Base-by-base conservation (phyloP, 495 filamentous ascomycete species). In the Staphylotrichum longicolle region DNA sequence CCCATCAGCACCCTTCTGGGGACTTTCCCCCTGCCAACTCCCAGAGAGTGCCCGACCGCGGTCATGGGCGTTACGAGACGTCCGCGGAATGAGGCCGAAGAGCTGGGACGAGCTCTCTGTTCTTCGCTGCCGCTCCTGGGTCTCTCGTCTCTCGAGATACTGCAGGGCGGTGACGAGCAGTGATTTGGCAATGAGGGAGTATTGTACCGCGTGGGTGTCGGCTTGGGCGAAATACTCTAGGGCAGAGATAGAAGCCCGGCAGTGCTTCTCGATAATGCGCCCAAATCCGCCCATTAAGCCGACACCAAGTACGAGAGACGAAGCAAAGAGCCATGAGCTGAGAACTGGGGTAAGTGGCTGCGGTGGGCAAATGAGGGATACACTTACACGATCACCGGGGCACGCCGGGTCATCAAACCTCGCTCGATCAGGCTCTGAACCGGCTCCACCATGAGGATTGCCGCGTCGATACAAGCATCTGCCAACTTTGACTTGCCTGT, bases 291-390 rank as follows among this genome's bases (percentile, higher is more conserved):
- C 76, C 1, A 80, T 60, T 2, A 78, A 71, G 15, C 77, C 76
- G 8, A 78, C 66, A 4, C 77, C 75, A 11, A 80, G 74, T 11
- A 80, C 76, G 5, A 80, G 68, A 3, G 77, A 78, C 5, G 77
- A 73, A 6, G 76, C 77, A 65, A 80, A 80, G 2, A 80, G 64
- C 77, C 77, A 80, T 2, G 77, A 78, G 7, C 77, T 78, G 48
- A 5, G 27, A 7, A 35, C 12, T 11, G 35, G 35, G 47, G 10
- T 51, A 30, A 34, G 37, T 27, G 41, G 32, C 2, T 50, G 41
- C 20, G 20, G 5, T 33, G 12, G 10, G 7, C 27, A 27, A 4
- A 10, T 12, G 15, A 12, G n/a, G 7, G 12, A 11, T 12, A n/a
- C 41, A 68, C 77, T 69, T 60, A 79, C 75, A 78, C 75, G 27